Evolutionary conservation across 805 yeast species (phyloP).

Genomic region (Teunomyces stri): DNA sequence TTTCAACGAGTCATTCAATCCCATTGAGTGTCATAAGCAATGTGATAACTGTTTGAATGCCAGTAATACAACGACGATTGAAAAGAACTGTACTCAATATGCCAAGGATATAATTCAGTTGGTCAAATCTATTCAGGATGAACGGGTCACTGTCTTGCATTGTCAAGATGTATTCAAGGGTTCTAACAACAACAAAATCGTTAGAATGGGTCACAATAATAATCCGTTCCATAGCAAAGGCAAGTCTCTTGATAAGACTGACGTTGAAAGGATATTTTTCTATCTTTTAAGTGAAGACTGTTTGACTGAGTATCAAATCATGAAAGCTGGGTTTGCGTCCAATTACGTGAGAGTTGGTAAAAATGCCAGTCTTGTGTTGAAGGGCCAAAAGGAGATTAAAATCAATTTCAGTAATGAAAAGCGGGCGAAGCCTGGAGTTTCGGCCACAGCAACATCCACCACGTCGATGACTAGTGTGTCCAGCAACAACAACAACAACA

Average conservation of each 20-base stretch:
- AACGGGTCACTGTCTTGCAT: constrained; percentile 70
- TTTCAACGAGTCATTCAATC: constrained; percentile 79
- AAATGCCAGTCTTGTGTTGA: constrained; percentile 48
- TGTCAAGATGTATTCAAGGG: constrained; percentile 86
- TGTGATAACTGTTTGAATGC: constrained; percentile 81
- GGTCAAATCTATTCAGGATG: constrained; percentile 53
- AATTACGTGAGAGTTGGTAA: constrained; percentile 69
- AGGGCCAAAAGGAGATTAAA: constrained; percentile 42
- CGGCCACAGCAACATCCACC: constrained; percentile 5
- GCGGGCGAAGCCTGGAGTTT: constrained; percentile 6
- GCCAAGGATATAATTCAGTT: constrained; percentile 60
- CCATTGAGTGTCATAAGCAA: constrained; percentile 58
- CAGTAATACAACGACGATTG: constrained; percentile 39
- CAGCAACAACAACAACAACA: background rate
- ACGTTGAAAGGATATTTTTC: constrained; percentile 80
- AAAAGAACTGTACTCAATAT: constrained; percentile 64
- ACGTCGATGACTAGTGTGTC: background rate
- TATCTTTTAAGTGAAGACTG: constrained; percentile 65
- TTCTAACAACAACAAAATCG: constrained; percentile 58
- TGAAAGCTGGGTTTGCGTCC: constrained; percentile 78
- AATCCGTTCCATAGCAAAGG: constrained; percentile 72
- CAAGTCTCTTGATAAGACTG: constrained; percentile 57
- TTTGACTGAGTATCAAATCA: constrained; percentile 67
- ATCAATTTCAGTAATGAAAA: constrained; percentile 46
- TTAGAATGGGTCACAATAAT: constrained; percentile 58